Evolutionary conservation across 2,329 filamentous ascomycete genomes (phyloP), one percentile per base, ranked within the genome.

Genomic region (Fusarium haematococcum): DNA sequence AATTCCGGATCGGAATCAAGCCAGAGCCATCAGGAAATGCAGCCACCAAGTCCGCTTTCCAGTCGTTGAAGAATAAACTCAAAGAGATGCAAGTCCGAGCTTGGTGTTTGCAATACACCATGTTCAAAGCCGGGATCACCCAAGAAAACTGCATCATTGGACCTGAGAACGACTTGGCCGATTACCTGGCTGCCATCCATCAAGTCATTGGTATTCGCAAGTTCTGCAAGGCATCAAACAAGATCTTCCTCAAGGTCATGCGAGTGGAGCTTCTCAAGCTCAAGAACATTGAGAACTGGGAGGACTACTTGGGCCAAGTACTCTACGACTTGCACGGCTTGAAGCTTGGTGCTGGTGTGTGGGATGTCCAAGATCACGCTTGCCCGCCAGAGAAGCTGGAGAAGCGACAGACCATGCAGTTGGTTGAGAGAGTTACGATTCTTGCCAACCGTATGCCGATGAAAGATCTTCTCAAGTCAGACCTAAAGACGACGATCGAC

Each of bases 401-500:
- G 80, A 92, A 92, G 76, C 89, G 91, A 41, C 94, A 94, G 67
- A 95, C 95, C 0, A 88, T 95, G 78, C 91, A 93, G 73, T 88
- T 98, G 57, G 91, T 98, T 13, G 94, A 97, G 71, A 94, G 95
- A 79, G 90, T 98, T 41, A 92, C 97, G 79, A 86, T 90, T 39
- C 91, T 98, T 67, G 94, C 94, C 3, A 92, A 92, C 59, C 92
- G 93, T 70, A 92, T 98, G 86, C 92, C 94, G 25, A 93, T 97
- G 85, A 97, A 96, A 78, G 97, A 98, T 75, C 85, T 98, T 20
- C 90, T 95, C 18, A 98, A 97, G 81, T 97, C 95, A 18, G 95
- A 98, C 65, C 86, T 99, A 63, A 97, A 96, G 81, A 91, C 88
- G 18, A 95, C 95, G 0, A 97, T 99, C 68, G 97, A 99, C 68